Conservation (phyloP, 345 rosid species). For the Brassica cretica region DNA sequence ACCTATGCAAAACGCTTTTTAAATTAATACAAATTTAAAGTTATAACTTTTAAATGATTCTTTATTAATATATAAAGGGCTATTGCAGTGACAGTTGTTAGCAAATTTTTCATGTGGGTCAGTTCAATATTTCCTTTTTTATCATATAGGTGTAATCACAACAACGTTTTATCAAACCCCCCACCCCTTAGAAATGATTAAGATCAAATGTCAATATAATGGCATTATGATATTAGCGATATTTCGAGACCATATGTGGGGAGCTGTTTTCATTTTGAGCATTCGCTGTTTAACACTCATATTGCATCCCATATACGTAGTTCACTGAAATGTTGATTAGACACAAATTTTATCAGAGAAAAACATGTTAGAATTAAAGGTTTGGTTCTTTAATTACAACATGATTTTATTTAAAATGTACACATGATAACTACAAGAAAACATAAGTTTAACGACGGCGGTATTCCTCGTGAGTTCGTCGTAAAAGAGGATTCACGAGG, state of each 20-base stretch:
- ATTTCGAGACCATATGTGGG: conserved; percentile 5
- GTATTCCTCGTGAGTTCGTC: too few relatives aligned
- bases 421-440: neutral
- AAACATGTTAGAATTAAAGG: neutral
- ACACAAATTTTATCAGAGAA: neutral
- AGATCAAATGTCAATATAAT: neutral
- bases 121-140: neutral
- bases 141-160: conserved; percentile 12
- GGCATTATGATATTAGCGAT: neutral
- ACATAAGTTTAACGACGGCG: too few relatives aligned
- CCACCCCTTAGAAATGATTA: neutral
- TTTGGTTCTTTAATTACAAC: neutral
- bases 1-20: too few relatives aligned
- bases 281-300: conserved; percentile 11
- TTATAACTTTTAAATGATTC: too few relatives aligned
- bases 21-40: too few relatives aligned
- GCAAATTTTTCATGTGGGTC: neutral
- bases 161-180: conserved; percentile 7
- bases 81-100: neutral
- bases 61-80: too few relatives aligned
- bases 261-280: conserved; percentile 2
- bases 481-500: too few relatives aligned
- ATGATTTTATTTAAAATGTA: neutral
- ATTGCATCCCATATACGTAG: conserved; percentile 6
- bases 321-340: neutral